Percentiles rank a stretch among this genome's conserved stretches.
phyloP scores from a whole-genome alignment of 306 rosid species.

The Nissolia schottii region DNA sequence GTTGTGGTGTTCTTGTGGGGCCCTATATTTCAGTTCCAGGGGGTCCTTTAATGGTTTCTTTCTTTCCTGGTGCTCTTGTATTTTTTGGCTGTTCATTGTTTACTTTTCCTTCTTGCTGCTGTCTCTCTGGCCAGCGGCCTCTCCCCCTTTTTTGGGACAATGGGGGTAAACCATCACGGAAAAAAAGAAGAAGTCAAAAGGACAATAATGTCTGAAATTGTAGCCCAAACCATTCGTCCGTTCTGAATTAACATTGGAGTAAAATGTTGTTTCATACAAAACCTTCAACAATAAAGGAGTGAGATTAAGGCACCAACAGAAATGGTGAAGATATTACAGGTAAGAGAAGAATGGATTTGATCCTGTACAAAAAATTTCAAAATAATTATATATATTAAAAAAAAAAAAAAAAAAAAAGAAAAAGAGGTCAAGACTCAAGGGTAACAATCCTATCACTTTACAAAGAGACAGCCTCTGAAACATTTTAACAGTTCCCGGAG shows the following conservation, averaged over 20 bases:
- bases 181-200: no score
- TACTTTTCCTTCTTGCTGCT: no score
- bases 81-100: no score
- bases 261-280: slow-evolving; percentile 14
- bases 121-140: no score
- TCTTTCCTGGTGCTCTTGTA: no score
- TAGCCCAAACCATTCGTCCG: slow-evolving; percentile 3
- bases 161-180: no score
- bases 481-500: slow-evolving; percentile 45
- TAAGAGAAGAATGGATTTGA: slow-evolving; percentile 2
- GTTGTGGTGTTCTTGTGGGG: no score
- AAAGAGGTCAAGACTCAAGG: slow-evolving; percentile 11
- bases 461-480: slow-evolving; percentile 43
- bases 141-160: no score
- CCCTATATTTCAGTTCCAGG: no score
- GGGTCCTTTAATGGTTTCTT: no score
- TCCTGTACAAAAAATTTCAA: slow-evolving; percentile 38
- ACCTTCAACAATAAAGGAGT: slow-evolving; percentile 14
- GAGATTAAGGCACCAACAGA: slow-evolving; percentile 17
- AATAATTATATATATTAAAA: no score
- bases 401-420: not conserved
- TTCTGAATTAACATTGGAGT: slow-evolving; percentile 13
- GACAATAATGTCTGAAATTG: not conserved
- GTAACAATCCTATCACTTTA: slow-evolving; percentile 32
- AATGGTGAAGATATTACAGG: slow-evolving; percentile 2